phyloP scores from a whole-genome alignment of 2,329 filamentous ascomycete genomes.

The Ophiostoma australiae region DNA sequence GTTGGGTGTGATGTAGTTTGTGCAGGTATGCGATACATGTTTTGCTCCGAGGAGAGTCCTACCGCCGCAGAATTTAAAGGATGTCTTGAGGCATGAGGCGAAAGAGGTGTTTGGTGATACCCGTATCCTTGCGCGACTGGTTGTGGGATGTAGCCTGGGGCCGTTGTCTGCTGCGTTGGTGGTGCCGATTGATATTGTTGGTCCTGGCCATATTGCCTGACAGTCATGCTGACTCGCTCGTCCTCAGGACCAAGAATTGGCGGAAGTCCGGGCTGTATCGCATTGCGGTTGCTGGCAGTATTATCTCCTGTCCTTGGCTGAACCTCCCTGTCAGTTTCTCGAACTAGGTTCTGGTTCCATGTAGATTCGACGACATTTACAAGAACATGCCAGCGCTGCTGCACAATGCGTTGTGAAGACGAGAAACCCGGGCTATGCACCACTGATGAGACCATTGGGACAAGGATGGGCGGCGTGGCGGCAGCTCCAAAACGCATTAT shows the following conservation, averaged over 20 bases:
- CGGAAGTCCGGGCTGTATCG: background rate
- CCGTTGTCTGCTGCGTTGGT: background rate
- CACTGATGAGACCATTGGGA: constrained; percentile 26
- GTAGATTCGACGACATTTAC: background rate
- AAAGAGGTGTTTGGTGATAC: background rate
- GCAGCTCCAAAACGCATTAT: constrained; percentile 30
- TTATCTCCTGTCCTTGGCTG: background rate
- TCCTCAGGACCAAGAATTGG: background rate
- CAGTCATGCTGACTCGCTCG: background rate
- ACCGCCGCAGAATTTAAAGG: background rate
- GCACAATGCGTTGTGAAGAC: constrained; percentile 7
- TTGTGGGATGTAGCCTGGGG: background rate
- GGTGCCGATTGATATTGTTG: background rate
- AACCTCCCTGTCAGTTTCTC: background rate
- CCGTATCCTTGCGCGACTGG: background rate
- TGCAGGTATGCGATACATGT: background rate
- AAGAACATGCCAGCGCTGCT: constrained; percentile 14
- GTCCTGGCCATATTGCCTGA: background rate
- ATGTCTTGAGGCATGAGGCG: background rate
- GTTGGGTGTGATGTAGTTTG: background rate
- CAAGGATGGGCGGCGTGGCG: constrained; percentile 31
- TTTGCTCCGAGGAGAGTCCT: background rate
- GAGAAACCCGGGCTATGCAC: background rate
- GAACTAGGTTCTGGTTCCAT: background rate
- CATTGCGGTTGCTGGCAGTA: background rate